Base-by-base conservation (phyloP, 345 rosid genomes). In the Crucihimalaya himalaica region DNA sequence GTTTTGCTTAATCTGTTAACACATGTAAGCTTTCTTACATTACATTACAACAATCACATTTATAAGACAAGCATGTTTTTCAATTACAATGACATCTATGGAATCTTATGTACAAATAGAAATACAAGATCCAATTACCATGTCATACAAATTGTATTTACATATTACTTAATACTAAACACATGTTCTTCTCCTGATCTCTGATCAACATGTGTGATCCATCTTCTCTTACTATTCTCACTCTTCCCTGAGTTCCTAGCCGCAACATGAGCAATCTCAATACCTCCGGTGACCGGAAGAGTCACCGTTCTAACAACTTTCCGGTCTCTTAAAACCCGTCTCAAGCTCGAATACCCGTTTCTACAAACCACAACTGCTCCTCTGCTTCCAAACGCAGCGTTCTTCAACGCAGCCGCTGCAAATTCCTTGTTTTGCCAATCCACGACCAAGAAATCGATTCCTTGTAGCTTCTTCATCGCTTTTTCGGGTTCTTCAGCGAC, bases 291-390 rank as follows among this genome's bases (percentile, higher is more conserved):
- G 42, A 94, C 93, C 8, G 97, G 98, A 50, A 94, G 86, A 77
- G 80, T 87, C 75, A 89, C 98, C 19, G 90, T 86, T 29, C 97
- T 84, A 5, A 78, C 91, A 47, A 94, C 73, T 58, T 86, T 79
- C 37, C 66, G 65, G 3, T 69, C 88, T 16, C 81, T 90, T 12
- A 84, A 61, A 34, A 82, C 86, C 64, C 82, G 37, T 76, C 79
- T 81, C 92, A 96, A 91, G 63, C 73, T 89, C 4, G 83, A 78
- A 29, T 73, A 79, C 3, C 90, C 93, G 61, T 91, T 91, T 87
- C 91, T 89, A 84, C 97, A 86, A 10, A 88, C 83, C 86, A 94
- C 58, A 55, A 94, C 95, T 3, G 93, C 97, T 20, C 96, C 97
- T 13, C 86, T 55, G 74, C 35, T 80, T 68, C 97, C 83, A 68